These are phyloP conservation scores for Podaxis pistillaris DNA, from an alignment of 768 basidiomycete species.

Conservation along the genomic window DNA sequence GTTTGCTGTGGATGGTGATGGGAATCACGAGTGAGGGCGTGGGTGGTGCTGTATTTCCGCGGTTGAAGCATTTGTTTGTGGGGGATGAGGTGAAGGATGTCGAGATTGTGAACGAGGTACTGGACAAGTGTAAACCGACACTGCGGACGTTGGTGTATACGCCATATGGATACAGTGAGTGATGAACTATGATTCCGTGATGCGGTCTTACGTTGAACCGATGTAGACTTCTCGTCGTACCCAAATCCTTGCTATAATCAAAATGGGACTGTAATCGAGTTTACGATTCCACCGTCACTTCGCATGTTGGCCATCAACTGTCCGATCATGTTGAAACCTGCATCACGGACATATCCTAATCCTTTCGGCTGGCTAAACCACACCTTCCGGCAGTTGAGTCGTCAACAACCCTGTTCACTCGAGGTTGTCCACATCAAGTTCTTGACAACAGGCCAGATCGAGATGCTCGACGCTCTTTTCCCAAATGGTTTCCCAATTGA, in stretches of 20 bases:
- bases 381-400: slow-evolving; percentile 5
- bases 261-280: slow-evolving; percentile 9
- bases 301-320: slow-evolving; percentile 14
- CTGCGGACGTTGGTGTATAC: slow-evolving; percentile 13
- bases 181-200: too few relatives aligned
- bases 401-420: slow-evolving; percentile 3
- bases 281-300: neutral
- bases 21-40: neutral
- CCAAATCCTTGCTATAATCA: slow-evolving; percentile 11
- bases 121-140: slow-evolving; percentile 9
- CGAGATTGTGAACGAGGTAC: slow-evolving; percentile 8
- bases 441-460: slow-evolving; percentile 8
- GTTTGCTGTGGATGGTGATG: slow-evolving; percentile 8
- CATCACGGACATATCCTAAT: slow-evolving; percentile 3
- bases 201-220: neutral
- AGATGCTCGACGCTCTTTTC: slow-evolving; percentile 11
- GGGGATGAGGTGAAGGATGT: slow-evolving; percentile 10
- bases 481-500: slow-evolving; percentile 11
- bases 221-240: slow-evolving; percentile 11
- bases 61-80: slow-evolving; percentile 5
- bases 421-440: slow-evolving; percentile 10
- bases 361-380: slow-evolving; percentile 6
- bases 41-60: neutral
- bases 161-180: slow-evolving; percentile 12
- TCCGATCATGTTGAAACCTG: slow-evolving; percentile 11